Evolutionary conservation across 2,329 filamentous ascomycete genomes (phyloP).

Genomic region (Sodiomyces alkalinus): DNA sequence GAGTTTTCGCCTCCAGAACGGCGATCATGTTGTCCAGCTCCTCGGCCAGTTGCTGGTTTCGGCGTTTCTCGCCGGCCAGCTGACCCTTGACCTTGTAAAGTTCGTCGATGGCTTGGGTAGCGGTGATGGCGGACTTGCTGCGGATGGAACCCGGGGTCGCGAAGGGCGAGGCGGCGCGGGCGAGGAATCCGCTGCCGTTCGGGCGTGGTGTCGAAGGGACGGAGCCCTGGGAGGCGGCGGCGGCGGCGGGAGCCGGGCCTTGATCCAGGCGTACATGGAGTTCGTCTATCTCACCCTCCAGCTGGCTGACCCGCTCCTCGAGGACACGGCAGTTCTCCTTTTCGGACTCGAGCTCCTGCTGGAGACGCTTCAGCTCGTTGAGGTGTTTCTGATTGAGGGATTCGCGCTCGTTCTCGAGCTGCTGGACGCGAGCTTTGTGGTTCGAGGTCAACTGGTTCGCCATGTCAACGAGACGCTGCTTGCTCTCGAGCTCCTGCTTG

Average conservation of each 20-base stretch:
- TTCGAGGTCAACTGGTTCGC: constrained; percentile 63
- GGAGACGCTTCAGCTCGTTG: constrained; percentile 38
- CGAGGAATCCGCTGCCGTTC: constrained; percentile 39
- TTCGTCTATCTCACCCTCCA: constrained; percentile 39
- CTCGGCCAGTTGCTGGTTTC: constrained; percentile 57
- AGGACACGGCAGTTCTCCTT: constrained; percentile 28
- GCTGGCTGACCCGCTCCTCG: constrained; percentile 31
- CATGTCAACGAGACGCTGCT: constrained; percentile 66
- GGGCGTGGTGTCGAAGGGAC: constrained; percentile 44
- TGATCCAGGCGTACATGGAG: constrained; percentile 33
- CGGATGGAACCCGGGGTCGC: constrained; percentile 44
- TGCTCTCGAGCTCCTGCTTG: constrained; percentile 70
- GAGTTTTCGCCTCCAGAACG: constrained; percentile 71
- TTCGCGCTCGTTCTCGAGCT: constrained; percentile 50
- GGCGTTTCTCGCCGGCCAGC: constrained; percentile 58
- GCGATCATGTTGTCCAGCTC: constrained; percentile 77
- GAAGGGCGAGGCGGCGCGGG: constrained; percentile 44
- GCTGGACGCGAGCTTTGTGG: constrained; percentile 53
- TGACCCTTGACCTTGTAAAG: constrained; percentile 55
- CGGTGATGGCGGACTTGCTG: constrained; percentile 38
- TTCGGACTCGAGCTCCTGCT: constrained; percentile 41
- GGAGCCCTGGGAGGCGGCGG: constrained; percentile 25
- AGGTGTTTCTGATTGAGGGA: constrained; percentile 49
- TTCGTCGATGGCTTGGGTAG: constrained; percentile 49
- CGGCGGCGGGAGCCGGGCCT: constrained; percentile 15